Percentiles rank a stretch among this genome's conserved stretches.
Evolutionary conservation across 306 rosid genomes (phyloP).

Genomic region (Vigna trinervia): DNA sequence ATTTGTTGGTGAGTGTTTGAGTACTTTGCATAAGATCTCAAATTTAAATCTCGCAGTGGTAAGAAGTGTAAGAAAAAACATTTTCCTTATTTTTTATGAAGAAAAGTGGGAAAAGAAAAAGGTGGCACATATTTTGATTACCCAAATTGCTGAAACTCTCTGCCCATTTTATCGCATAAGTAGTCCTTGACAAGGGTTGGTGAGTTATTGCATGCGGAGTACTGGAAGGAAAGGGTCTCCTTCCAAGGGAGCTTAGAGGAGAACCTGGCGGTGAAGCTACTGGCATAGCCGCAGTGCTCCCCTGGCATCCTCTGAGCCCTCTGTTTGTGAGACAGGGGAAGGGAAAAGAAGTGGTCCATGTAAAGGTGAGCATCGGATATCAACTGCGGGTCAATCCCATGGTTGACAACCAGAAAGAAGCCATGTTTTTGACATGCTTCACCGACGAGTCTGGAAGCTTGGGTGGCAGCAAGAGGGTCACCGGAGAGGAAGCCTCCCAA

Average conservation of each 20-base stretch:
- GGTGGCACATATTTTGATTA: constrained; percentile 42
- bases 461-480: constrained; percentile 54
- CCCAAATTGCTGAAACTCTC: constrained; percentile 73
- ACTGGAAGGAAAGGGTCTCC: constrained; percentile 86
- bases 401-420: constrained; percentile 83
- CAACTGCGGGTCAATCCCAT: constrained; percentile 65
- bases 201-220: constrained; percentile 42
- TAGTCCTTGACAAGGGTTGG: constrained; percentile 59
- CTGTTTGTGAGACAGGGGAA: constrained; percentile 82
- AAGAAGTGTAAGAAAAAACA: not conserved
- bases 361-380: constrained; percentile 69
- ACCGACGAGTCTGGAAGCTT: constrained; percentile 68
- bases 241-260: constrained; percentile 97
- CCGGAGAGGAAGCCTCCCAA: constrained; percentile 72
- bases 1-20: not conserved
- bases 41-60: not conserved
- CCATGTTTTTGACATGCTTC: constrained; percentile 92
- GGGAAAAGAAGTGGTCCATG: constrained; percentile 76
- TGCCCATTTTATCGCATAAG: constrained; percentile 62
- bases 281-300: constrained; percentile 95
- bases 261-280: constrained; percentile 94
- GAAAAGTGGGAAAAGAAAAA: not conserved
- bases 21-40: not conserved
- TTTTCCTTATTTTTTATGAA: too few relatives aligned
- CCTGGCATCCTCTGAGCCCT: constrained; percentile 84